Conservation (phyloP, 192 early-diverging fungal genomes). For the Coemansia sp. region DNA sequence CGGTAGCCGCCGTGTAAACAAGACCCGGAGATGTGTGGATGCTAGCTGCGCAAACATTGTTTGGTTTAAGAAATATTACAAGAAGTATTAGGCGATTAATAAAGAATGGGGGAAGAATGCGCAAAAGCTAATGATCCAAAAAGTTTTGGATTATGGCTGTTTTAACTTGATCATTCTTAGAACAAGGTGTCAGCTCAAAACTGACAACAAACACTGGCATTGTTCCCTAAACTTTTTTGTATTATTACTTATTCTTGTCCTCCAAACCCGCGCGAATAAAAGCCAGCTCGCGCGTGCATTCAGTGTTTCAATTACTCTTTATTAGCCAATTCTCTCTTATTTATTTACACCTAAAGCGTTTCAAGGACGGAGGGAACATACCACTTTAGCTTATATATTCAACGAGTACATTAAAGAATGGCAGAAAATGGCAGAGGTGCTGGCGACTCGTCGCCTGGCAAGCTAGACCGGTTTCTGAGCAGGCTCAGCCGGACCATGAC, state of each 20-base stretch:
- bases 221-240: neutral
- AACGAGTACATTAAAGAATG: neutral
- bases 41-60: slow-evolving; percentile 23
- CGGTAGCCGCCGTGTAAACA: slow-evolving; percentile 12
- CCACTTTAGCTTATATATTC: too few relatives aligned
- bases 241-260: neutral
- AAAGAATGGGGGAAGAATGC: slow-evolving; percentile 7
- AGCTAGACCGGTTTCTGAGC: slow-evolving; percentile 21
- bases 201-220: neutral
- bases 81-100: slow-evolving; percentile 3
- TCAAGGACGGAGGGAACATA: too few relatives aligned
- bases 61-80: slow-evolving; percentile 2
- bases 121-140: neutral
- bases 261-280: neutral
- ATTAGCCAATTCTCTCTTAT: neutral
- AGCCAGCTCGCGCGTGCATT: neutral
- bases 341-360: neutral
- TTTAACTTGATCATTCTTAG: neutral
- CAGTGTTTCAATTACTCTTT: neutral
- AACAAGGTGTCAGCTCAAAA: neutral
- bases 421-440: neutral
- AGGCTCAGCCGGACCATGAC: slow-evolving; percentile 25
- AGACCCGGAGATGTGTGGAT: slow-evolving; percentile 19
- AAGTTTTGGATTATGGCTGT: neutral
- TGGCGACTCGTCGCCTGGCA: slow-evolving; percentile 19